Evolutionary conservation across 495 filamentous ascomycete genomes (phyloP).

Genomic region (Xylaria longipes): DNA sequence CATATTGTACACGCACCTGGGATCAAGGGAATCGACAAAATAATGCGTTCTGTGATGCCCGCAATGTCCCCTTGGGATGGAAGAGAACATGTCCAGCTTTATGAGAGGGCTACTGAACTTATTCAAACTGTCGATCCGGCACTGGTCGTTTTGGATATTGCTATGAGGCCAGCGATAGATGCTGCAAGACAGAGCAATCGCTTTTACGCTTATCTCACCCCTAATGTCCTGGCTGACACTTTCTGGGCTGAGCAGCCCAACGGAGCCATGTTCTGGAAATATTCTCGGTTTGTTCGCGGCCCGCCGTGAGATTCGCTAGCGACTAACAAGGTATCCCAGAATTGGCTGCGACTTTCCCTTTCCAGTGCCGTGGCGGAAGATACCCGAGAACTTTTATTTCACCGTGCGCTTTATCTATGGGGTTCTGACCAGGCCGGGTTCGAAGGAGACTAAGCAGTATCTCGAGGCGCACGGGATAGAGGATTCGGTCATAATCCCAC

Average conservation of each 20-base stretch:
- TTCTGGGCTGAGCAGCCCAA: slow-evolving; percentile 49
- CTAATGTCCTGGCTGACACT: slow-evolving; percentile 48
- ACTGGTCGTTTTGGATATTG: slow-evolving; percentile 53
- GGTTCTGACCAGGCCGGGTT: slow-evolving; percentile 10
- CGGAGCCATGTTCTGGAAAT: slow-evolving; percentile 39
- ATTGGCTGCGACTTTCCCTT: slow-evolving; percentile 24
- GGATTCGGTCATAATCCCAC: neutral
- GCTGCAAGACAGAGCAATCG: slow-evolving; percentile 42
- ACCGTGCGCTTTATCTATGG: slow-evolving; percentile 26
- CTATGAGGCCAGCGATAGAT: slow-evolving; percentile 54
- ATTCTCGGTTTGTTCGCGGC: slow-evolving; percentile 31
- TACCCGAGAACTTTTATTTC: slow-evolving; percentile 52
- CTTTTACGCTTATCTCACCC: slow-evolving; percentile 43
- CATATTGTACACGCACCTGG: slow-evolving; percentile 16
- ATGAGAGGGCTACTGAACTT: slow-evolving; percentile 17
- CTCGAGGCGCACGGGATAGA: slow-evolving; percentile 23
- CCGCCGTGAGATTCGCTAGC: neutral
- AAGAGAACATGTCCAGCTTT: slow-evolving; percentile 17
- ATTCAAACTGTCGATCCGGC: slow-evolving; percentile 48
- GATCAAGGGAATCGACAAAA: slow-evolving; percentile 1
- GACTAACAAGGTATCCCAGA: slow-evolving; percentile 19
- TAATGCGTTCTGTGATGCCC: slow-evolving; percentile 6
- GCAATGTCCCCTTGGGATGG: slow-evolving; percentile 25
- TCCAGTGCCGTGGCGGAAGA: slow-evolving; percentile 37
- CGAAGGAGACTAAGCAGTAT: neutral